Percentiles rank a stretch among this genome's conserved stretches.
phyloP scores from a whole-genome alignment of 768 basidiomycete species.

The Tricholoma saponaceum region DNA sequence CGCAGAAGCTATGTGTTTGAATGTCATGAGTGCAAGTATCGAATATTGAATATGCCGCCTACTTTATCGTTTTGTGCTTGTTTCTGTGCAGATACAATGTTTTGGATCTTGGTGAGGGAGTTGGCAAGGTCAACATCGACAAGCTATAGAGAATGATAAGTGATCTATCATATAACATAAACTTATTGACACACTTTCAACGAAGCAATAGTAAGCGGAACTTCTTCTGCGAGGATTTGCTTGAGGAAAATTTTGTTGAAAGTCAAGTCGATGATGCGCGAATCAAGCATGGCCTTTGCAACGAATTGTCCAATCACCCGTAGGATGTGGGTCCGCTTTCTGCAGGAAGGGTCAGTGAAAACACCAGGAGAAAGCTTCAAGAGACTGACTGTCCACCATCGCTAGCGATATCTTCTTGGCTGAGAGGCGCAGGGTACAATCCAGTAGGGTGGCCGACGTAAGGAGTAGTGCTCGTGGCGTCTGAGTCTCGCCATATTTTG shows the following conservation, averaged over 20 bases:
- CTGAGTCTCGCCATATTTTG: constrained; percentile 90
- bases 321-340: constrained; percentile 83
- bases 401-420: constrained; percentile 59
- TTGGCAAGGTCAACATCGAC: constrained; percentile 84
- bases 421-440: constrained; percentile 84
- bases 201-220: constrained; percentile 79
- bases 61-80: constrained; percentile 53
- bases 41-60: constrained; percentile 8
- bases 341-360: constrained; percentile 22
- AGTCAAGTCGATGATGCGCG: constrained; percentile 92
- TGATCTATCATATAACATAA: not conserved
- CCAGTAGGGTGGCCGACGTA: constrained; percentile 86
- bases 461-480: constrained; percentile 50
- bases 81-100: constrained; percentile 48
- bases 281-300: constrained; percentile 95
- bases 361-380: not conserved
- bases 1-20: constrained; percentile 38
- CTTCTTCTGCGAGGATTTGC: constrained; percentile 80
- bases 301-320: constrained; percentile 93
- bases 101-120: constrained; percentile 78
- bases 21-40: not conserved
- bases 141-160: constrained; percentile 39
- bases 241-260: constrained; percentile 96
- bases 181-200: constrained; percentile 55
- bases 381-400: constrained; percentile 71